These are phyloP conservation scores for Aspergillus indologenus DNA, from an alignment of 495 filamentous ascomycete genomes.

Conservation along the genomic window DNA sequence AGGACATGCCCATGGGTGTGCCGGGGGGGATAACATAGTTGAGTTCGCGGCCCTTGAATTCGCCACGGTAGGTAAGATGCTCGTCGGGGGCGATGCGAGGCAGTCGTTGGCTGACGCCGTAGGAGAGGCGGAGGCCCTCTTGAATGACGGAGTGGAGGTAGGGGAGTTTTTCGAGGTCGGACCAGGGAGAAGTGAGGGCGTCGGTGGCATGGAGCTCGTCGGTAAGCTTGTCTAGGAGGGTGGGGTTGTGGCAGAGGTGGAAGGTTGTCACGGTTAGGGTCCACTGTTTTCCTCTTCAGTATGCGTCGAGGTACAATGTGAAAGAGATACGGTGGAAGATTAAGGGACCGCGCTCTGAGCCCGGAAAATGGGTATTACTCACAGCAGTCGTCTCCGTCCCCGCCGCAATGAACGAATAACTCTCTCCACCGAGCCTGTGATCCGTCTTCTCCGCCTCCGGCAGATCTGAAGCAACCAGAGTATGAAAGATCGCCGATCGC, in stretches of 20 bases:
- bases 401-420: no score
- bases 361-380: no score
- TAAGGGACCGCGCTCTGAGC: no score
- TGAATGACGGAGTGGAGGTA: conserved; percentile 3
- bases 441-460: no score
- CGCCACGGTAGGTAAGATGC: background rate
- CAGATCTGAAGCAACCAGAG: no score
- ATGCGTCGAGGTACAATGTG: no score
- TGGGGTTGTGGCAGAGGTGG: conserved; percentile 1
- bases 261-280: conserved; percentile 1
- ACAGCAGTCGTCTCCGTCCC: no score
- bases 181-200: background rate
- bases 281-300: background rate
- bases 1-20: conserved; percentile 20
- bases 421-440: no score
- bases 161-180: background rate
- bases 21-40: conserved; percentile 9
- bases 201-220: background rate
- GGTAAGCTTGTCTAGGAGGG: background rate
- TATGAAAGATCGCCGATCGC: no score
- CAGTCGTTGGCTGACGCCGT: background rate
- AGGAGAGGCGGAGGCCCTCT: background rate
- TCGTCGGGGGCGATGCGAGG: conserved; percentile 1
- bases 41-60: background rate
- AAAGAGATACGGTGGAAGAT: no score